These are phyloP conservation scores for Phytopythium delawarense DNA, from an alignment of 352 stramenopile species.

Conservation along the genomic window DNA sequence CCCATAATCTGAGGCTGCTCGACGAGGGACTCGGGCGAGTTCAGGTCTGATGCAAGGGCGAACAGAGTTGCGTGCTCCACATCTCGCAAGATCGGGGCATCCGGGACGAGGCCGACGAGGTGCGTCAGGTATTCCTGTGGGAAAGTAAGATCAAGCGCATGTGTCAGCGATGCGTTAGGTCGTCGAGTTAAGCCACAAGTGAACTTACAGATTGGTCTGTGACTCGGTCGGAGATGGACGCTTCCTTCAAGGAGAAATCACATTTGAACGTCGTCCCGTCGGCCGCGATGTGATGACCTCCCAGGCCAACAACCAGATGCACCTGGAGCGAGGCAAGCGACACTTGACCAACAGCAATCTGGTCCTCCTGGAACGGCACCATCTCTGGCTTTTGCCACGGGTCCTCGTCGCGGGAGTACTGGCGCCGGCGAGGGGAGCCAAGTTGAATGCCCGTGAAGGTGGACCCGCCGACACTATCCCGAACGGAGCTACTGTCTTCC, in stretches of 20 bases:
- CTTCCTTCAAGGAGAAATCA: conserved; percentile 40
- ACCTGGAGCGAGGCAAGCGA: conserved; percentile 2
- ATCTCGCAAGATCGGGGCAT: conserved; percentile 3
- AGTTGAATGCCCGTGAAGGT: conserved; percentile 9
- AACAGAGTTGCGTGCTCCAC: conserved; percentile 4
- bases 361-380: not conserved
- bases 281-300: not conserved
- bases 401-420: not conserved
- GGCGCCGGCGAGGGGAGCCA: conserved; percentile 14
- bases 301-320: conserved; percentile 2
- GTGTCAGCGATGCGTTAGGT: conserved; percentile 7
- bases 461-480: conserved; percentile 5
- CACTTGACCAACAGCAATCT: conserved; percentile 3
- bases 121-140: conserved; percentile 33
- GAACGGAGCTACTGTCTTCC: conserved; percentile 11
- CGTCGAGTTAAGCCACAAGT: not conserved
- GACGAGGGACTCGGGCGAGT: not conserved
- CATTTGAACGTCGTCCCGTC: conserved; percentile 20
- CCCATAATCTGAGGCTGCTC: conserved; percentile 8
- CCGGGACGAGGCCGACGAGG: conserved; percentile 32
- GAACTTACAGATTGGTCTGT: conserved; percentile 36
- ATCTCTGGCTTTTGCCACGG: conserved; percentile 1
- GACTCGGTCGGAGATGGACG: conserved; percentile 40
- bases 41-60: not conserved
- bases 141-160: conserved; percentile 9